Conservation (phyloP, 805 yeast species). For the Pichia cabralensis region DNA sequence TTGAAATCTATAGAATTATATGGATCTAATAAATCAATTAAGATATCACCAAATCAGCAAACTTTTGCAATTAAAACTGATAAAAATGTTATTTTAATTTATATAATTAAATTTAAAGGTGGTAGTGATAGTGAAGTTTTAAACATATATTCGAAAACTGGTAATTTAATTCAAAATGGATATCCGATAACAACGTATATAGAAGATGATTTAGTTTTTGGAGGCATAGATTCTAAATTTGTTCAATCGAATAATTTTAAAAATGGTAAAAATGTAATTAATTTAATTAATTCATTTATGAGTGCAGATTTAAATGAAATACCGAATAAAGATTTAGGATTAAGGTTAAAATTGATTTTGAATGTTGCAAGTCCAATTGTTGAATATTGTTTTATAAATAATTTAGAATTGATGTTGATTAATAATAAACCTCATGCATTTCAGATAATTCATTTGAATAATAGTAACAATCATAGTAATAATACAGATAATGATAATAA, state of each 20-base stretch:
- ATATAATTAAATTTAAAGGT: slow-evolving; percentile 26
- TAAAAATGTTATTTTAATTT: slow-evolving; percentile 31
- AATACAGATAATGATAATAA: slow-evolving; percentile 11
- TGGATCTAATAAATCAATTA: slow-evolving; percentile 35
- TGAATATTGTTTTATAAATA: slow-evolving; percentile 20
- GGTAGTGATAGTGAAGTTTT: slow-evolving; percentile 23
- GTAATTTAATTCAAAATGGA: slow-evolving; percentile 27
- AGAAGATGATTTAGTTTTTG: slow-evolving; percentile 5
- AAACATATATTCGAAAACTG: slow-evolving; percentile 21
- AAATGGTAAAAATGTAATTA: slow-evolving; percentile 15
- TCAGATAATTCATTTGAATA: slow-evolving; percentile 22
- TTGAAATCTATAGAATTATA: slow-evolving; percentile 32
- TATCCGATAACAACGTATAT: slow-evolving; percentile 9
- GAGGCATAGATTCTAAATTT: slow-evolving; percentile 9
- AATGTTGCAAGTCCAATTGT: slow-evolving; percentile 25
- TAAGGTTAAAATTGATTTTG: slow-evolving; percentile 26
- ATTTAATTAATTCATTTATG: slow-evolving; percentile 21
- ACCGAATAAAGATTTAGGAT: slow-evolving; percentile 25
- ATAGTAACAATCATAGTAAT: slow-evolving; percentile 1
- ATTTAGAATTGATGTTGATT: slow-evolving; percentile 20
- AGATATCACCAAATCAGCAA: slow-evolving; percentile 28
- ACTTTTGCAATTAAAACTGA: slow-evolving; percentile 33
- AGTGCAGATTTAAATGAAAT: slow-evolving; percentile 15
- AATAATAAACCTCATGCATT: slow-evolving; percentile 27
- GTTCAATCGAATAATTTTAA: slow-evolving; percentile 1